Evolutionary conservation across 345 rosid genomes (phyloP).

Genomic region (Erysimum cheiranthoides): DNA sequence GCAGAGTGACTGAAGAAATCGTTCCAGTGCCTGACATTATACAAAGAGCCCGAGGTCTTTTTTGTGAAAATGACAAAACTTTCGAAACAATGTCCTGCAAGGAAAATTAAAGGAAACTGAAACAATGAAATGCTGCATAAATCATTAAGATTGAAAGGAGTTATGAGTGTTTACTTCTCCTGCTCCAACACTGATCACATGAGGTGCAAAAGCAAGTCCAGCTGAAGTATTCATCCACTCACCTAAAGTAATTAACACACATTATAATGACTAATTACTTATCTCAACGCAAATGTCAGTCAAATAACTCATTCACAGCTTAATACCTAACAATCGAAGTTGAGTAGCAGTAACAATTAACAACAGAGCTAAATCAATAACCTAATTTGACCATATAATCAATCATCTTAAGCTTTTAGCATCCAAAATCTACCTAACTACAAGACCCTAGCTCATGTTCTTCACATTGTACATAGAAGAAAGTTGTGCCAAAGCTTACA

Average conservation of each 20-base stretch:
- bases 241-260: slow-evolving; percentile 57
- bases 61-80: slow-evolving; percentile 80
- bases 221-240: slow-evolving; percentile 99
- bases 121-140: slow-evolving; percentile 18
- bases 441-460: background rate
- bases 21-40: slow-evolving; percentile 93
- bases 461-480: slow-evolving; percentile 9
- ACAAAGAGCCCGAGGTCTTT: slow-evolving; percentile 91
- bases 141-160: slow-evolving; percentile 5
- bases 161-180: slow-evolving; percentile 69
- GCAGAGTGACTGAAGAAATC: slow-evolving; percentile 82
- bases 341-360: background rate
- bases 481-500: background rate
- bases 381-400: background rate
- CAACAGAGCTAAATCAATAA: background rate
- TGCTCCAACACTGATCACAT: slow-evolving; percentile 75
- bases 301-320: background rate
- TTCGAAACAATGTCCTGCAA: slow-evolving; percentile 85
- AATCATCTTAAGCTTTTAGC: slow-evolving; percentile 10
- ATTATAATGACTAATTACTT: background rate
- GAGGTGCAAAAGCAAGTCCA: slow-evolving; percentile 93
- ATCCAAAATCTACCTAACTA: background rate
- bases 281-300: background rate
- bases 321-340: background rate
- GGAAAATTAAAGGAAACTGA: background rate